Percentiles rank a stretch among this genome's conserved stretches.
Evolutionary conservation across 164 flowering plant genomes (phyloP).

Genomic region (Chloranthus sessilifolius): DNA sequence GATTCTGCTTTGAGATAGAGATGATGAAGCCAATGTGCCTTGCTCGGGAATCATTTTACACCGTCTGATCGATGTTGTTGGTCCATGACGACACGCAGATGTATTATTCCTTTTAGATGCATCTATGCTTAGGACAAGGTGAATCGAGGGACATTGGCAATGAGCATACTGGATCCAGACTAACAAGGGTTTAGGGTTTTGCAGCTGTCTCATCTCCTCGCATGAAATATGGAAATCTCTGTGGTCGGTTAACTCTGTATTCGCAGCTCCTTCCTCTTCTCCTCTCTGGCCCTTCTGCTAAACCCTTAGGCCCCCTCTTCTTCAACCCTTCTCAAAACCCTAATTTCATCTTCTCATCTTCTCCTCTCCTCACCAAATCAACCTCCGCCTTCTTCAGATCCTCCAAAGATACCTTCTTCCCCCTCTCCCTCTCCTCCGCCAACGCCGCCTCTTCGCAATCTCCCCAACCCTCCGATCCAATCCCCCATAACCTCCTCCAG

Average conservation of each 20-base stretch:
- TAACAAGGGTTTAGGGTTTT: too few species aligned
- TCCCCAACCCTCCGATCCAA: constrained; percentile 1
- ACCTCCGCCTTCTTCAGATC: constrained; percentile 10
- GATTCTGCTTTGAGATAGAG: constrained; percentile 23
- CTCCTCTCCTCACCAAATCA: too few species aligned
- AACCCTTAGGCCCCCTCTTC: constrained; percentile 41
- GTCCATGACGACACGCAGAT: too few species aligned
- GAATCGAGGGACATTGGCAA: too few species aligned
- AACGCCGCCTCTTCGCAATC: constrained; percentile 8
- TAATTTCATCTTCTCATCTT: constrained; percentile 25
- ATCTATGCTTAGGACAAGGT: too few species aligned
- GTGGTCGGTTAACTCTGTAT: constrained; percentile 30
- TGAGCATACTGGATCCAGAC: too few species aligned
- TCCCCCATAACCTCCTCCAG: constrained; percentile 32
- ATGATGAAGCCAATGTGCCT: too few species aligned
- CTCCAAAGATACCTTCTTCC: constrained; percentile 10
- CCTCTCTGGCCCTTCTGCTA: constrained; percentile 17
- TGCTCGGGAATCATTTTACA: too few species aligned
- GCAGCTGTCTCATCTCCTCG: too few species aligned
- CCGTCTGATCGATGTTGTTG: too few species aligned
- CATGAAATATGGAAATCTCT: constrained; percentile 58
- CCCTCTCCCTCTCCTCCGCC: constrained; percentile 24
- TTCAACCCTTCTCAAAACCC: constrained; percentile 36
- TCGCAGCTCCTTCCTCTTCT: constrained; percentile 42
- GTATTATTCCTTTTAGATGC: too few species aligned